Percentiles rank a stretch among this genome's conserved stretches.
phyloP scores from a whole-genome alignment of 257 asterid genomes.

The Leptodermis oblonga region DNA sequence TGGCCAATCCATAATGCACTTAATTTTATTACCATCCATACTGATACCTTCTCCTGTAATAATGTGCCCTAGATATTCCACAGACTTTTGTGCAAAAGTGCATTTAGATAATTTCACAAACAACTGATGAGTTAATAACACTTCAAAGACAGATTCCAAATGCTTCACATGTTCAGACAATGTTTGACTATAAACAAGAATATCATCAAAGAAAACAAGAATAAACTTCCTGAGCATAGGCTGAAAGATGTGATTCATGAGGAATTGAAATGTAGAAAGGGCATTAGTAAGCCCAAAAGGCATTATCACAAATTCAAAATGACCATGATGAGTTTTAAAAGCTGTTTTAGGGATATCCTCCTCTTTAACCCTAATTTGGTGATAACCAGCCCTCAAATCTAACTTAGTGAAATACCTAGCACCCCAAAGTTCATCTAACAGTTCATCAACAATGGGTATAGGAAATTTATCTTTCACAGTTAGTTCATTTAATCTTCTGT shows the following conservation, averaged over 20 bases:
- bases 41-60: neutral
- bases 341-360: neutral
- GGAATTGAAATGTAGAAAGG: neutral
- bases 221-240: neutral
- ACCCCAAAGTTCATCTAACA: neutral
- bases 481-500: neutral
- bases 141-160: neutral
- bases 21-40: neutral
- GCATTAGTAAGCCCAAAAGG: slow-evolving; percentile 12
- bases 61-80: slow-evolving; percentile 3
- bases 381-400: neutral
- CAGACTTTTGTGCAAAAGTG: neutral
- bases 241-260: neutral
- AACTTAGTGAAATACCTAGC: neutral
- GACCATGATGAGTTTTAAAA: neutral
- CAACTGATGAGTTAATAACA: neutral
- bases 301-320: neutral
- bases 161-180: neutral
- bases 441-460: neutral
- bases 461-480: neutral
- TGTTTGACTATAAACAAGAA: neutral
- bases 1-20: neutral
- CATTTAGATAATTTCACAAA: neutral
- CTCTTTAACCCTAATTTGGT: no score
- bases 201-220: slow-evolving; percentile 7